These are phyloP conservation scores for Solanum arcanum DNA, from an alignment of 257 asterid species.

Conservation along the genomic window DNA sequence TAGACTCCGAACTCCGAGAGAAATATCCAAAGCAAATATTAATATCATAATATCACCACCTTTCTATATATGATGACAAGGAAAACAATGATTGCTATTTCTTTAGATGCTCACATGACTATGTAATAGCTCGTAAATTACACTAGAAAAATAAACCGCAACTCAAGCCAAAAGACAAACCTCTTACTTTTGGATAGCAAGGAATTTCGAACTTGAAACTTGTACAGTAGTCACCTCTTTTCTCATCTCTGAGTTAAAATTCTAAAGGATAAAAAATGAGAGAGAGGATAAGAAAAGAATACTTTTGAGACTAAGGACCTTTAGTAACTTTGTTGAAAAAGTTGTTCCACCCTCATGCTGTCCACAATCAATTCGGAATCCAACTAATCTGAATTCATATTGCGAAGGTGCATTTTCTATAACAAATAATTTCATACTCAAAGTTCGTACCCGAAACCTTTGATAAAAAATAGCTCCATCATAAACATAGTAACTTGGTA, in stretches of 20 bases:
- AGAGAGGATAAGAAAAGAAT: not conserved
- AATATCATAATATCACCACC: not conserved
- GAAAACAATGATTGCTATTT: accelerated
- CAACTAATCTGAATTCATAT: not conserved
- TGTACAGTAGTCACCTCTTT: not conserved
- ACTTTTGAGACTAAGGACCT: not conserved
- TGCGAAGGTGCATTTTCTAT: not conserved
- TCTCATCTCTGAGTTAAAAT: not conserved
- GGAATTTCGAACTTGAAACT: accelerated
- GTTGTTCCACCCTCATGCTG: not conserved
- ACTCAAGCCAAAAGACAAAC: accelerated
- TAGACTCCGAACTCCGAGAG: no score
- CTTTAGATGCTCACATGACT: not conserved
- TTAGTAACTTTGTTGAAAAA: not conserved
- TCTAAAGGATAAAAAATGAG: not conserved
- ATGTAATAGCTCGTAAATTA: not conserved
- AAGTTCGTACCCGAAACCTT: not conserved
- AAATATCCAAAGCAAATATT: not conserved
- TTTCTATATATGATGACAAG: no score
- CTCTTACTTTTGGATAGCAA: no score
- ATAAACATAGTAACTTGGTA: not conserved
- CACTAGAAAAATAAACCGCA: no score
- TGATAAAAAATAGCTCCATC: not conserved
- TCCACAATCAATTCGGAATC: no score
- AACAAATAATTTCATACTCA: not conserved